Base-by-base conservation (phyloP, 1,139 yeast genomes). In the Taiozyma sp. region DNA sequence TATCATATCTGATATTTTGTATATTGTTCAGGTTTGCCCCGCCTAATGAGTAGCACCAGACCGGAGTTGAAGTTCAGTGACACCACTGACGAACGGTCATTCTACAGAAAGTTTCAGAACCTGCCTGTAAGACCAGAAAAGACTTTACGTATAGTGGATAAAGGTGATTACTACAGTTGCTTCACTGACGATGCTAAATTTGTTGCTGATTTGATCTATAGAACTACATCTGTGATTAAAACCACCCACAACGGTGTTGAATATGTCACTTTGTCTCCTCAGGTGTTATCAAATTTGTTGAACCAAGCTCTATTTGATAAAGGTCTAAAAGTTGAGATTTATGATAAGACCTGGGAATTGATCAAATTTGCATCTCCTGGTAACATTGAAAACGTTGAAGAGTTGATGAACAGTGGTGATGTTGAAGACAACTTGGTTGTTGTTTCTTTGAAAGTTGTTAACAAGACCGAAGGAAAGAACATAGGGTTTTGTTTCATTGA, bases 401-500 rank as follows among this genome's bases (percentile, higher is more conserved):
- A 85, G 37, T 70, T 88, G 68, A 68, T 79, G 58, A 73, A 79
- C 30, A 79, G 86, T 1, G 41, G 47, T 29, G 42, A 40, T 14
- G 76, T 70, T 9, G 60, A 76, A 32, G 79, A 76, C 44, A 70
- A 79, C 28, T 72, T 81, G 14, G 88, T 96, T 0, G 81, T 89
- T 22, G 88, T 91, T 3, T 84, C 93, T 6, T 68, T 91, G 47
- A 88, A 86, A 60, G 67, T 84, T 45, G 69, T 72, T 11, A 68
- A 70, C 45, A 71, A 70, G 43, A 59, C 74, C 0, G 72, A 76
- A 21, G 76, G 77, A 22, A 81, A 80, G 58, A 76, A 75, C 47
- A 75, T 93, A 16, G 98, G 97, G 0, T 79, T 88, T 35, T 80
- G 95, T 51, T 85, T 87, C 61, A 74, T 88, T n/a, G 96, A 91